These are phyloP conservation scores for Dionaea muscipula DNA, from an alignment of 179 eudicot genomes.

Conservation along the genomic window DNA sequence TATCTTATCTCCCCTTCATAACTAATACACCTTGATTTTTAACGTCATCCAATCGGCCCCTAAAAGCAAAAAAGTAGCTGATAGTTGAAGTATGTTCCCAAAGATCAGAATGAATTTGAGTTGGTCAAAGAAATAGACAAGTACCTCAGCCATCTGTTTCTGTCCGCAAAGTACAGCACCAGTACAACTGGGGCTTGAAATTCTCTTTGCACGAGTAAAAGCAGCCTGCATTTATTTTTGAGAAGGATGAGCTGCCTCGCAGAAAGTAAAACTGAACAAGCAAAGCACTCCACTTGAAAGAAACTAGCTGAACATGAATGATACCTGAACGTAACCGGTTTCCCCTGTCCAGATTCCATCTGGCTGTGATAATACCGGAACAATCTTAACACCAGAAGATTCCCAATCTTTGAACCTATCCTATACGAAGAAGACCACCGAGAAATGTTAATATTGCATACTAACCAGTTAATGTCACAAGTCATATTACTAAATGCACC, in stretches of 20 bases:
- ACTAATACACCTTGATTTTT: too few species aligned
- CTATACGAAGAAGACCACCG: slow-evolving; percentile 20
- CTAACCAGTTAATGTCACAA: not conserved
- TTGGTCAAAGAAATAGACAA: slow-evolving; percentile 10
- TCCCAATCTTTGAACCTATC: slow-evolving; percentile 87
- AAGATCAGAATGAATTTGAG: not conserved
- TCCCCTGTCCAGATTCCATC: slow-evolving; percentile 76
- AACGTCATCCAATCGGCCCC: too few species aligned
- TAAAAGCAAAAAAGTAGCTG: too few species aligned
- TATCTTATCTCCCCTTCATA: too few species aligned
- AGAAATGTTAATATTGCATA: not conserved
- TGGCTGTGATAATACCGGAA: slow-evolving; percentile 84
- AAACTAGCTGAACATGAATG: not conserved
- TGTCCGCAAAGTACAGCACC: slow-evolving; percentile 85
- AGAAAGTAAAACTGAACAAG: not conserved
- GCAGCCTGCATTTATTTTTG: slow-evolving; percentile 46
- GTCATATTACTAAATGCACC: not conserved
- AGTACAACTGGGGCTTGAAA: slow-evolving; percentile 42
- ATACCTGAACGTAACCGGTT: slow-evolving; percentile 84
- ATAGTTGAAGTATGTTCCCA: not conserved
- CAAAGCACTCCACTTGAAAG: too few species aligned
- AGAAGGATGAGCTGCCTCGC: not conserved
- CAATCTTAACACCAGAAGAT: slow-evolving; percentile 64
- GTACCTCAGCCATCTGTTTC: slow-evolving; percentile 93
- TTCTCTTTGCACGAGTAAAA: slow-evolving; percentile 52